A percentile compares a stretch with the other conserved stretches of the same genome.
Conservation (phyloP, 345 rosid species). For the Eucalyptus fibrosa region DNA sequence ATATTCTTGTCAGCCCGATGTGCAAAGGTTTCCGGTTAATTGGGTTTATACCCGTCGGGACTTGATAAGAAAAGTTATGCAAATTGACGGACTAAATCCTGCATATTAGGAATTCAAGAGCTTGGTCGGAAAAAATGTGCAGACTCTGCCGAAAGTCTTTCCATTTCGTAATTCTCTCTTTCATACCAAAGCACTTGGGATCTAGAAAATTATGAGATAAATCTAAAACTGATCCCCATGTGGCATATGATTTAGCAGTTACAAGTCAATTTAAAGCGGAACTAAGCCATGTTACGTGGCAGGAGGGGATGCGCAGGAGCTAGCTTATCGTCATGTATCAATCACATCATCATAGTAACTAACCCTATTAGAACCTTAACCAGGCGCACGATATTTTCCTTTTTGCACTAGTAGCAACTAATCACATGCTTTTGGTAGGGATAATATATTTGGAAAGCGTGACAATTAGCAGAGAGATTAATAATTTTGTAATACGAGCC, state of each 20-base stretch:
- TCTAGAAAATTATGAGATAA: neutral
- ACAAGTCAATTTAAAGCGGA: neutral
- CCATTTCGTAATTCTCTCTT: neutral
- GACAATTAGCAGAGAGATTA: neutral
- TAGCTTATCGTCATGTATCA: neutral
- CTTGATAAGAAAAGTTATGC: neutral
- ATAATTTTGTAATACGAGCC: neutral
- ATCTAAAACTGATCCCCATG: neutral
- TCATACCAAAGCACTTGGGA: neutral
- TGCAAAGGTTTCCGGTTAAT: neutral
- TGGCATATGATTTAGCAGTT: neutral
- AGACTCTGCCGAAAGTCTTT: neutral
- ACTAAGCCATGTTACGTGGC: neutral
- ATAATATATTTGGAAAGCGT: neutral
- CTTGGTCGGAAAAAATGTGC: neutral
- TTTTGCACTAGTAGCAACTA: neutral
- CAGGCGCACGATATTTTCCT: neutral
- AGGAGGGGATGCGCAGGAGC: neutral
- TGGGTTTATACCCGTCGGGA: neutral
- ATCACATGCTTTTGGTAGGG: neutral
- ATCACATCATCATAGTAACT: neutral
- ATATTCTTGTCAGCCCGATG: neutral
- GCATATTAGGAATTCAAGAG: neutral
- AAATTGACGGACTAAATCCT: neutral
- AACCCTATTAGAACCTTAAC: neutral